A percentile compares a stretch with the other conserved stretches of the same genome.
Conservation (phyloP, 345 rosid genomes). For the Salix brachista region DNA sequence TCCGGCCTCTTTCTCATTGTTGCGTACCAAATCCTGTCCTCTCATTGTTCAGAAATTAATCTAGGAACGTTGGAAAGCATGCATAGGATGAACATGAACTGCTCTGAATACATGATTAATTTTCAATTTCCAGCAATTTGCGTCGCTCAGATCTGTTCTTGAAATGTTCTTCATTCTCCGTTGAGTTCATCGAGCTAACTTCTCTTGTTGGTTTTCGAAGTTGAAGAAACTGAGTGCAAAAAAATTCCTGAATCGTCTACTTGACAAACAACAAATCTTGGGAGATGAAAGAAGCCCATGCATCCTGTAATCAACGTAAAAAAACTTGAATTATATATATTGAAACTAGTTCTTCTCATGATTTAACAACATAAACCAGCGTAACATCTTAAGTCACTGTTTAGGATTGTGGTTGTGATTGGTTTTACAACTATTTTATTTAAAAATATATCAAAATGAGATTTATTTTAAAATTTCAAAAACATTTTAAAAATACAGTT, state of each 20-base stretch:
- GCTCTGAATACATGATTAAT: neutral
- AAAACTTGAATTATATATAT: neutral
- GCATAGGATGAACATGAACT: neutral
- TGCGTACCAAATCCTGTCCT: neutral
- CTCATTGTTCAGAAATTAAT: neutral
- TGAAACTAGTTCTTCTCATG: neutral
- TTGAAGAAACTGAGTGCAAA: neutral
- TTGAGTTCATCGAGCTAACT: neutral
- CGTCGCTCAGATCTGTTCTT: neutral
- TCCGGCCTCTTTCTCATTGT: neutral
- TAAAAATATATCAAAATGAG: no score
- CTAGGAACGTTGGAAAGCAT: neutral
- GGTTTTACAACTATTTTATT: no score
- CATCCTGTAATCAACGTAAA: conserved; percentile 42
- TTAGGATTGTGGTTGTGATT: accelerated
- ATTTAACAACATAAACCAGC: neutral
- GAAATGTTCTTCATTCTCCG: neutral
- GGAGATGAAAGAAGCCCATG: conserved; percentile 62
- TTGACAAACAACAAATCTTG: conserved; percentile 44
- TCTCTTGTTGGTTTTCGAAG: neutral
- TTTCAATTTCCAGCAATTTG: neutral
- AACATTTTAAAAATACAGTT: no score
- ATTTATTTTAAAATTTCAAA: no score
- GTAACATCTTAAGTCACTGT: neutral
- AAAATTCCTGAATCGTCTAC: neutral